Evolutionary conservation across 2,329 filamentous ascomycete genomes (phyloP).

Genomic region (Fusarium sp.): DNA sequence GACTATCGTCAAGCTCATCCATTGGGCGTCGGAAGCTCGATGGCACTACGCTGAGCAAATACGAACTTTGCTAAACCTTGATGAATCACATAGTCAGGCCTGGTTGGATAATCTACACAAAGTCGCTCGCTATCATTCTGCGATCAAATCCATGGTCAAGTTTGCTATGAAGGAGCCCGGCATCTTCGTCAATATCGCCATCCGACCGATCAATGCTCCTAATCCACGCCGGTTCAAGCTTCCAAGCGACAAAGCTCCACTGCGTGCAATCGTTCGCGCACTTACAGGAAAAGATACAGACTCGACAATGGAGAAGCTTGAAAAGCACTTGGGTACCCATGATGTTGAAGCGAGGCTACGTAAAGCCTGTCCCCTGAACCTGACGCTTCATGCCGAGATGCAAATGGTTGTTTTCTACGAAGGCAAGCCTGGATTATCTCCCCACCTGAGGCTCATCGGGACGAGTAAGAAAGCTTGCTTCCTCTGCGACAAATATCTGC

Average conservation of each 20-base stretch:
- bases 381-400: constrained; percentile 47
- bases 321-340: neutral
- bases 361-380: constrained; percentile 24
- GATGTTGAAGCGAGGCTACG: constrained; percentile 24
- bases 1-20: neutral
- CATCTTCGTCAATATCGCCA: constrained; percentile 18
- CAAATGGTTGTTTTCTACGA: constrained; percentile 47
- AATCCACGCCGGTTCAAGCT: neutral
- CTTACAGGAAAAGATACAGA: neutral
- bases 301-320: constrained; percentile 19
- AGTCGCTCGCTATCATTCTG: constrained; percentile 41
- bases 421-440: constrained; percentile 28
- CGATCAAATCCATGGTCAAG: constrained; percentile 43
- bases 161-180: constrained; percentile 36
- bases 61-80: constrained; percentile 7
- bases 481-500: constrained; percentile 43
- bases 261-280: neutral
- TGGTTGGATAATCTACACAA: constrained; percentile 38
- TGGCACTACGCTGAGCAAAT: constrained; percentile 38
- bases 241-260: neutral
- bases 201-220: neutral
- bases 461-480: constrained; percentile 49
- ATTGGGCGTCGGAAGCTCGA: constrained; percentile 42
- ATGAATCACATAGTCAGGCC: neutral
- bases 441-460: constrained; percentile 42